A percentile compares a stretch with the other conserved stretches of the same genome.
These are phyloP conservation scores for Ensete glaucum DNA, from an alignment of 176 grass and related monocot genomes.

Conservation along the genomic window DNA sequence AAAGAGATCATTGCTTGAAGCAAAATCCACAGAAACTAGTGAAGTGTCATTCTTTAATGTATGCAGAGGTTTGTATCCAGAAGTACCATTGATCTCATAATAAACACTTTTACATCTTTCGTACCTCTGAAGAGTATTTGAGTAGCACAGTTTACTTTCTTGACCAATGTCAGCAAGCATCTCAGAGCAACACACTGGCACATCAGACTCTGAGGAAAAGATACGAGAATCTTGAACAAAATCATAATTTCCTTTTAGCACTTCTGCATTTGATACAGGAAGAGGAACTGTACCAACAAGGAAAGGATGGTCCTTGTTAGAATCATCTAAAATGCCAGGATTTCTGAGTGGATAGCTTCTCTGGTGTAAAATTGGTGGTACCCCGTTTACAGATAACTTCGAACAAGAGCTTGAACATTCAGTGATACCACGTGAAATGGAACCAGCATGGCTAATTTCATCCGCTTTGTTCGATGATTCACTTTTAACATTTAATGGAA, in stretches of 20 bases:
- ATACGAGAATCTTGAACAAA: constrained; percentile 23
- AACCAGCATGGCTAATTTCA: constrained; percentile 26
- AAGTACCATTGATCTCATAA: constrained; percentile 26
- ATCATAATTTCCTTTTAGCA: constrained; percentile 21
- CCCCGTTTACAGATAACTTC: constrained; percentile 23
- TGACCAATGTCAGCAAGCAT: constrained; percentile 21
- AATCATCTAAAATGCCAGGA: constrained; percentile 15
- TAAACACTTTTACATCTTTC: constrained; percentile 9
- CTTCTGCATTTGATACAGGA: constrained; percentile 22
- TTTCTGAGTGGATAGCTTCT: constrained; percentile 15
- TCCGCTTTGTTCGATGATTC: constrained; percentile 5
- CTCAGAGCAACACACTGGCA: constrained; percentile 28
- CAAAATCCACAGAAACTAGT: constrained; percentile 30
- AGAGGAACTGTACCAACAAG: constrained; percentile 22
- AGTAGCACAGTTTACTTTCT: constrained; percentile 25
- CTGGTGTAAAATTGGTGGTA: constrained; percentile 31
- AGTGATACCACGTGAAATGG: constrained; percentile 15
- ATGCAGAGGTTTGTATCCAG: constrained; percentile 12
- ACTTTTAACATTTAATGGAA: constrained; percentile 22
- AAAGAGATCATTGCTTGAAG: constrained; percentile 49
- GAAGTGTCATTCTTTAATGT: constrained; percentile 17
- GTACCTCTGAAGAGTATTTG: constrained; percentile 15
- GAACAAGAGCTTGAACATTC: background rate
- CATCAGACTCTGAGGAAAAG: constrained; percentile 26
- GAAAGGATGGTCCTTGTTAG: constrained; percentile 28